Base-by-base conservation (phyloP, 1,139 yeast genomes). In the Suhomyces taliae region DNA sequence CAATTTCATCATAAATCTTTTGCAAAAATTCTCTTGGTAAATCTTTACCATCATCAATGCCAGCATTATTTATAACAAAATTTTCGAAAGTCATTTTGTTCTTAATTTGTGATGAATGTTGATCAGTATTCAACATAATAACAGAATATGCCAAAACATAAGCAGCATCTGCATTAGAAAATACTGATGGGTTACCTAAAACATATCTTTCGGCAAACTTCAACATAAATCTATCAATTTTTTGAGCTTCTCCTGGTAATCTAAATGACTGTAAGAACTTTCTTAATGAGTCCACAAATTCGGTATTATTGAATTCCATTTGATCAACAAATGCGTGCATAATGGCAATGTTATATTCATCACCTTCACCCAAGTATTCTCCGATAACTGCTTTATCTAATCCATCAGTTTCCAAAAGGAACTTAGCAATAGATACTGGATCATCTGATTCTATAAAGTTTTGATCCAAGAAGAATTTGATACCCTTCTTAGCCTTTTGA, bases 171-270 rank as follows among this genome's bases (percentile, higher is more conserved):
- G 98, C 97, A 60, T 90, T 89, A 0, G 96, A 83, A 66, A 93
- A 93, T 0, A 85, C 77, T 14, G 76, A 74, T 6, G 97, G 97
- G 61, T 93, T 95, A 47, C 95, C 97, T 53, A 86, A 83, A 35
- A 85, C 85, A 61, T 86, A 95, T 56, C 96, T 77, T 64, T 90
- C 97, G 3, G 99, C 99, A 72, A 95, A 95, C 61, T 95, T 93
- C 60, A 93, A 79, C 97, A 95, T 90, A 61, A 85, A 90, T 58
- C 99, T 78, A 73, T 95, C 99, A 65, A 95, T 91, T 62, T 93
- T 93, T 67, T 95, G 99, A 2, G 97, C 91, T 69, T 95, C 99
- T 40, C 99, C 99, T 0, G 99, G 99, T 50, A 95, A 76, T 63
- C 99, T 78, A 68, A 95, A 95, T 39, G 84, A 78, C 64, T 95